phyloP scores from a whole-genome alignment of 805 yeast species.

The Yamadazyma tumulicola region DNA sequence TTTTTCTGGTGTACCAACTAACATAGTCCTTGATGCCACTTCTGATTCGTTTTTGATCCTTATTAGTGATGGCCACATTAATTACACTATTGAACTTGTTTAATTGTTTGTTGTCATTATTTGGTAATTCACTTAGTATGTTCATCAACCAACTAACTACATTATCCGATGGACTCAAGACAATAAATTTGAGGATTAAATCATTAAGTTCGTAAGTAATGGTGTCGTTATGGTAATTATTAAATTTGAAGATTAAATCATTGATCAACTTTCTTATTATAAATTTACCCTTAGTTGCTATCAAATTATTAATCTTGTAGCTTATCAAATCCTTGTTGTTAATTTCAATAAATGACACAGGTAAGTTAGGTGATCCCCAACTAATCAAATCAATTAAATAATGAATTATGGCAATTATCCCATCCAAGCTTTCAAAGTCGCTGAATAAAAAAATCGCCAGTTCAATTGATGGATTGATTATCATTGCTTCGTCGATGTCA shows the following conservation, averaged over 20 bases:
- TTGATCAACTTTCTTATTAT: conserved; percentile 51
- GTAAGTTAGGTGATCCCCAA: conserved; percentile 83
- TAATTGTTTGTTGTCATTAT: conserved; percentile 65
- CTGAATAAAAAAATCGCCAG: conserved; percentile 53
- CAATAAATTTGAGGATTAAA: conserved; percentile 60
- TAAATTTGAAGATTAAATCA: conserved; percentile 71
- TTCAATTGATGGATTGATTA: conserved; percentile 52
- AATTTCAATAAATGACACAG: conserved; percentile 62
- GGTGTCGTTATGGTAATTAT: conserved; percentile 42
- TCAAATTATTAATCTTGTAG: conserved; percentile 42
- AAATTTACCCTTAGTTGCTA: conserved; percentile 54
- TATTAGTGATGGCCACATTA: conserved; percentile 57
- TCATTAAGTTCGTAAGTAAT: conserved; percentile 73
- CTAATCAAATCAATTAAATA: conserved; percentile 76
- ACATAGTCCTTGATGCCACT: conserved; percentile 72
- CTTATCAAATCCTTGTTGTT: conserved; percentile 53
- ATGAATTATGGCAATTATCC: conserved; percentile 66
- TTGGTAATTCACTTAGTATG: conserved; percentile 57
- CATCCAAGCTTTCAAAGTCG: conserved; percentile 62
- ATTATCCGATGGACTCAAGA: conserved; percentile 44
- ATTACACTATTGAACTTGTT: conserved; percentile 56
- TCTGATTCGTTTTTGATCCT: conserved; percentile 72
- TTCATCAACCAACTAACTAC: conserved; percentile 58
- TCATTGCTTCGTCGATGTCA: conserved; percentile 24
- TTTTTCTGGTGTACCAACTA: conserved; percentile 78